Evolutionary conservation across 805 yeast genomes (phyloP).

Genomic region (Scheffersomyces lignosus): DNA sequence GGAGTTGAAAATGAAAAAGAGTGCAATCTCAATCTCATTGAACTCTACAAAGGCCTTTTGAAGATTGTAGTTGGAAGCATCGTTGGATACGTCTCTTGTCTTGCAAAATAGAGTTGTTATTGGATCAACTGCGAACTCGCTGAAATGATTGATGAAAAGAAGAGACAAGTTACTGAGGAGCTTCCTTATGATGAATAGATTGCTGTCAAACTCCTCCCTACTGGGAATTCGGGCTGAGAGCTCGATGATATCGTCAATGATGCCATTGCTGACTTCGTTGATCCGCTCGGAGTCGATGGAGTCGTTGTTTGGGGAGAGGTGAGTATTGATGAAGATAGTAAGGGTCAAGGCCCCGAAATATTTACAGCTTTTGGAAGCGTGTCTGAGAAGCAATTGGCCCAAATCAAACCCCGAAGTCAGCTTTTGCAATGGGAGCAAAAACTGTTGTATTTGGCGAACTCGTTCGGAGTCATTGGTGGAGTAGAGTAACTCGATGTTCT

Average conservation of each 20-base stretch:
- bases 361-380: conserved; percentile 48
- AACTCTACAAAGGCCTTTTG: conserved; percentile 1
- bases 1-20: conserved; percentile 37
- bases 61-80: not conserved
- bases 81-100: not conserved
- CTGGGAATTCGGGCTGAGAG: conserved; percentile 3
- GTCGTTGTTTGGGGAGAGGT: conserved; percentile 1
- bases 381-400: conserved; percentile 53
- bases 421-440: conserved; percentile 59
- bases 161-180: conserved; percentile 55
- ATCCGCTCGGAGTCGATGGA: conserved; percentile 5
- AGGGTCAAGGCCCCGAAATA: conserved; percentile 84
- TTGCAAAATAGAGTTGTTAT: conserved; percentile 1
- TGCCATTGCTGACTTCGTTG: conserved; percentile 3
- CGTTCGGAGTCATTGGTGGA: conserved; percentile 36
- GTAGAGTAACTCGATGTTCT: conserved; percentile 47
- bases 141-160: conserved; percentile 41
- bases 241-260: conserved; percentile 5
- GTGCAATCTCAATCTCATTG: conserved; percentile 11
- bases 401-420: conserved; percentile 55
- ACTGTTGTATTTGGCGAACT: conserved; percentile 48
- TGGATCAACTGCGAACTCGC: conserved; percentile 30
- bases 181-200: conserved; percentile 52
- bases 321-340: conserved; percentile 55
- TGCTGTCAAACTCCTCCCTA: conserved; percentile 6